Base-by-base conservation (phyloP, 2,329 filamentous ascomycete species). In the Helotiales sp. region DNA sequence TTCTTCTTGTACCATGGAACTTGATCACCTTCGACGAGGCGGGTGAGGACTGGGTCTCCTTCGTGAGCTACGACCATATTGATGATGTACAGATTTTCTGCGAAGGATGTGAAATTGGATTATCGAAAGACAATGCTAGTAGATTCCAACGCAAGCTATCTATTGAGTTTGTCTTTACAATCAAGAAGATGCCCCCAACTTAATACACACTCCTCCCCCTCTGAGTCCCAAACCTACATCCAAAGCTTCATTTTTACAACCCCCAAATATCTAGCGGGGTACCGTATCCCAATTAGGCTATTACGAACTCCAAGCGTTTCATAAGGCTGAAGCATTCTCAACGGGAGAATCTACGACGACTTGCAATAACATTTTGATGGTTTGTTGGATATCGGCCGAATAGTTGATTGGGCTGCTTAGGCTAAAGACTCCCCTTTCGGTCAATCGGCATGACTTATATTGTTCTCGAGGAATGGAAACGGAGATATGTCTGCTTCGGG, bases 1-100 rank as follows among this genome's bases (percentile, higher is more conserved):
- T 65, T 71, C 65, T 81, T 81, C 65, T 72, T 74, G 64, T 78
- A 81, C 80, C 80, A 82, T 61, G 75, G 71, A 10, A 79, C 73
- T 40, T 70, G 76, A 69, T 82, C 80, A 62, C 79, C 73, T 26
- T 79, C 75, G 13, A 81, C 79, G 55, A 82, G 73, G 59, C 77
- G 77, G 32, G 79, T 79, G 65, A 82, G 69, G 50, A 81, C 69
- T 15, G 80, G 80, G 64, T 81, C 80, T 24, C 28, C 52, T 10
- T 55, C 52, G 52, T 32, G 28, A 55, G 52, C 52, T n/a, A 34
- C 30, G n/a, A 55, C 52, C 52, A 55, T 55, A 10, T 37, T 55
- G 52, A 34, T 7, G 52, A 8, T 15, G 17, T 28, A 7, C 6
- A 22, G 6, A 34, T 20, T 2, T 11, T 15, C 13, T 40, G 37